These are phyloP conservation scores for Eutrema salsugineum DNA, from an alignment of 441 rosid species.

Conservation along the genomic window DNA sequence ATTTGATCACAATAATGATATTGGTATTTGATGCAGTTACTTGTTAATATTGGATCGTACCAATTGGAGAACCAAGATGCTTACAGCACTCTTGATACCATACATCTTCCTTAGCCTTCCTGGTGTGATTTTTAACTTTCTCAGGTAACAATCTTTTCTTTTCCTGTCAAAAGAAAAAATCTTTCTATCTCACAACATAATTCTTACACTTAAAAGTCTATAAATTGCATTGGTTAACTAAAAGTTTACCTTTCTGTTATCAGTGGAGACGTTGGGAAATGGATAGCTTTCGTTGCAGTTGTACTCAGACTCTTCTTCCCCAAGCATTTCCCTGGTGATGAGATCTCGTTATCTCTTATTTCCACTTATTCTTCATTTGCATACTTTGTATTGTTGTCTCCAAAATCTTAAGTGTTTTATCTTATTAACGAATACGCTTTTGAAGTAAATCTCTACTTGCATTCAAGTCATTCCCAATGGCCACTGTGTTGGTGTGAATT, in stretches of 20 bases:
- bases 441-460: not conserved
- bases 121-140: constrained; percentile 45
- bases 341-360: not conserved
- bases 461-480: not conserved
- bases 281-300: constrained; percentile 76
- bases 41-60: constrained; percentile 78
- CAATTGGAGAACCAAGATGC: constrained; percentile 83
- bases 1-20: too few relatives aligned
- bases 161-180: not conserved
- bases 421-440: not conserved
- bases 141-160: constrained; percentile 43
- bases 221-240: not conserved
- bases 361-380: not conserved
- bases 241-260: not conserved
- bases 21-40: constrained; percentile 49
- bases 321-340: constrained; percentile 66
- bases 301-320: constrained; percentile 84
- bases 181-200: not conserved
- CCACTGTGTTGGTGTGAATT: not conserved
- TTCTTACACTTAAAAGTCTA: not conserved
- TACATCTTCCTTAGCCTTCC: constrained; percentile 86
- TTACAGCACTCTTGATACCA: constrained; percentile 70
- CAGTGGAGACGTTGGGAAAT: constrained; percentile 73
- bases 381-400: not conserved
- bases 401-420: not conserved